Evolutionary conservation across 352 stramenopile species (phyloP).

Genomic region (Globisporangium alternatum): DNA sequence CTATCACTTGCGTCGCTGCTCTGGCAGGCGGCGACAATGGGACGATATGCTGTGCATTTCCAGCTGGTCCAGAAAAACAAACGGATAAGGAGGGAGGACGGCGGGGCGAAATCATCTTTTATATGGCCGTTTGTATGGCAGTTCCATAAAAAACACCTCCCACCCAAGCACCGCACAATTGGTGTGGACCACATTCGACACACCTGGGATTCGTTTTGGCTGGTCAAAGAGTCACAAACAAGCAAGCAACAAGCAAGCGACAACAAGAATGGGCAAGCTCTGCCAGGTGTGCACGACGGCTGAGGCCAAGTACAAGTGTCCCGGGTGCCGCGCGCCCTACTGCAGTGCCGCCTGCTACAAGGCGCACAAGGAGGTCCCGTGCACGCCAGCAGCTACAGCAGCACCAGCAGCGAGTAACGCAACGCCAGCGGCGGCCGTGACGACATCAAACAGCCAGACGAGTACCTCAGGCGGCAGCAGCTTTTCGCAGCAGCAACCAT

Average conservation of each 20-base stretch:
- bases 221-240: slow-evolving; percentile 14
- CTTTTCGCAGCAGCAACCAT: slow-evolving; percentile 1
- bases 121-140: neutral
- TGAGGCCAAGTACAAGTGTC: slow-evolving; percentile 86
- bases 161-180: slow-evolving; percentile 7
- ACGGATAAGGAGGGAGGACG: neutral
- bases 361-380: slow-evolving; percentile 71
- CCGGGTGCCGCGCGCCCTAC: slow-evolving; percentile 63
- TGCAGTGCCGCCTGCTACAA: slow-evolving; percentile 81
- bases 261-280: slow-evolving; percentile 33
- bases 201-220: neutral
- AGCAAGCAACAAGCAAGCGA: slow-evolving; percentile 16
- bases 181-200: neutral
- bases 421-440: neutral
- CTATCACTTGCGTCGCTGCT: neutral
- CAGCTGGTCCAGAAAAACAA: neutral
- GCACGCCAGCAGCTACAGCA: slow-evolving; percentile 19
- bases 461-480: neutral
- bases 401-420: slow-evolving; percentile 7
- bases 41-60: neutral
- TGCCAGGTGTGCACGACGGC: slow-evolving; percentile 51
- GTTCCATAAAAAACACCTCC: slow-evolving; percentile 1
- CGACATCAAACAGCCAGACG: neutral
- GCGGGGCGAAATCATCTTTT: slow-evolving; percentile 3
- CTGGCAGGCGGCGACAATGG: slow-evolving; percentile 6